phyloP scores from a whole-genome alignment of 2,329 filamentous ascomycete species.

The Pseudogymnoascus sp. region DNA sequence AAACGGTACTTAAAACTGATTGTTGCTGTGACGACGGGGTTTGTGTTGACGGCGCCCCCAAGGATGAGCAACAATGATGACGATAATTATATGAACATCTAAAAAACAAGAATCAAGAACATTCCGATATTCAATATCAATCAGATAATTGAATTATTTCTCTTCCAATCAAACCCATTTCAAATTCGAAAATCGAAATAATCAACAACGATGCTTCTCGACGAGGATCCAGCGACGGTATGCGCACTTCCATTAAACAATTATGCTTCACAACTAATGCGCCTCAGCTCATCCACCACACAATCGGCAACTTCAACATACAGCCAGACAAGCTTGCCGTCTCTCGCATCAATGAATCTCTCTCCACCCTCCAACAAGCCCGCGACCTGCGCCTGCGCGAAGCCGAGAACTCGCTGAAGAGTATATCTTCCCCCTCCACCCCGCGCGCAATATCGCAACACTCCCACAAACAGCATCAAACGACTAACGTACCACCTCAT shows the following conservation, averaged over 20 bases:
- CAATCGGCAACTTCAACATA: slow-evolving; percentile 92
- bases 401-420: slow-evolving; percentile 58
- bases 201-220: slow-evolving; percentile 69
- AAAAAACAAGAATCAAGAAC: background rate
- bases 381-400: slow-evolving; percentile 70
- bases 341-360: slow-evolving; percentile 72
- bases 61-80: background rate
- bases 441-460: background rate
- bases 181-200: background rate
- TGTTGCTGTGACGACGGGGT: slow-evolving; percentile 11
- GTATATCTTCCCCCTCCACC: slow-evolving; percentile 27
- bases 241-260: slow-evolving; percentile 24
- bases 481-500: background rate
- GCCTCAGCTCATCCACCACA: slow-evolving; percentile 76
- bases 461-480: background rate
- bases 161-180: background rate
- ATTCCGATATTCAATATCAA: background rate
- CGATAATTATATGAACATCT: background rate
- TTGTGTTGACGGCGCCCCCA: background rate
- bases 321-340: slow-evolving; percentile 78
- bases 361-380: slow-evolving; percentile 74
- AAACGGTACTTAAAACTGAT: background rate
- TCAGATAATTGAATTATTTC: background rate
- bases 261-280: slow-evolving; percentile 11
- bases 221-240: slow-evolving; percentile 85